Evolutionary conservation across 305 asterid species (phyloP).

Genomic region (Andrographis paniculata): DNA sequence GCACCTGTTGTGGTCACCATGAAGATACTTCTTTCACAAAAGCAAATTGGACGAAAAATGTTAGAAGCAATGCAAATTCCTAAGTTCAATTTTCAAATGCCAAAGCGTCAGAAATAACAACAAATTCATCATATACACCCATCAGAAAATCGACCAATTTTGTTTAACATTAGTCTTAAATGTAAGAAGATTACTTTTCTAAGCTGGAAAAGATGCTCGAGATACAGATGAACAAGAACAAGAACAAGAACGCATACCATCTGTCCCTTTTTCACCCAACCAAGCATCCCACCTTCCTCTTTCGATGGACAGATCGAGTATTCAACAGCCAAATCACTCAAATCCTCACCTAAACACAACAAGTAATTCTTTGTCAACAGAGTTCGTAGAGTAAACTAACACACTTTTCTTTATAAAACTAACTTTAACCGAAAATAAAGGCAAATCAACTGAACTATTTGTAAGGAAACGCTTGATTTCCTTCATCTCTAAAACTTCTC

Average conservation of each 20-base stretch:
- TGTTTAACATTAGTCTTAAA: not conserved
- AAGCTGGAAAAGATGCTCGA: not conserved
- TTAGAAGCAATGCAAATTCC: conserved; percentile 5
- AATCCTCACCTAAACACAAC: conserved; percentile 68
- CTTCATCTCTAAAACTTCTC: too few species aligned
- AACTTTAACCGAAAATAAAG: too few species aligned
- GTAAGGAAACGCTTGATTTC: too few species aligned
- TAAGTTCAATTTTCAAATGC: too few species aligned
- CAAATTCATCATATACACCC: too few species aligned
- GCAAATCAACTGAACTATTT: too few species aligned
- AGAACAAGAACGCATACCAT: conserved; percentile 87
- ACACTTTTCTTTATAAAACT: conserved; percentile 4
- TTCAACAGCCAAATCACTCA: conserved; percentile 85
- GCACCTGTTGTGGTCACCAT: conserved; percentile 49
- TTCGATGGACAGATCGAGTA: conserved; percentile 85
- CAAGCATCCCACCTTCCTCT: conserved; percentile 97
- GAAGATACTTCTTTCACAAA: conserved; percentile 14
- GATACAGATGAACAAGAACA: conserved; percentile 16
- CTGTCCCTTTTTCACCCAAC: conserved; percentile 97
- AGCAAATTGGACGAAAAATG: conserved; percentile 4
- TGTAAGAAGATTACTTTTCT: not conserved
- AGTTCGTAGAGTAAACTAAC: conserved; percentile 7
- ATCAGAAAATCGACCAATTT: too few species aligned
- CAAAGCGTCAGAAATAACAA: too few species aligned
- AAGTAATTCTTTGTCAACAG: conserved; percentile 11